phyloP scores from a whole-genome alignment of 202 grass and related monocot species.

The Setaria italica region DNA sequence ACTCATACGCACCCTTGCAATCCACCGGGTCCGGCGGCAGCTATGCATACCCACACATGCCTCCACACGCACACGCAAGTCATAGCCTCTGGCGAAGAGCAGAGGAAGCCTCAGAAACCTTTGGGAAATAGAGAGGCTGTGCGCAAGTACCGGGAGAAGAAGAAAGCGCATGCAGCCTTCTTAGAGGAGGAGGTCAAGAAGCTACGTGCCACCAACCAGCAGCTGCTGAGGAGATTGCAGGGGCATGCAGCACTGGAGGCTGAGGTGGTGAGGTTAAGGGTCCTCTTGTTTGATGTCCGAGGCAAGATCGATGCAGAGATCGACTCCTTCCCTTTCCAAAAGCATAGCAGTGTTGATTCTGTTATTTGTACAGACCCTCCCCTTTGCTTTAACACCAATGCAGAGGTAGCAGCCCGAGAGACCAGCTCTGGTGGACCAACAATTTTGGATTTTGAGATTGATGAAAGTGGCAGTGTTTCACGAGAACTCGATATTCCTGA shows the following conservation, averaged over 20 bases:
- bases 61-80: constrained; percentile 76
- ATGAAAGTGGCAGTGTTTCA: constrained; percentile 41
- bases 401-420: constrained; percentile 39
- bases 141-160: constrained; percentile 94
- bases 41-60: constrained; percentile 75
- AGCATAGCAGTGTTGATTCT: constrained; percentile 46
- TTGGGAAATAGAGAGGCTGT: constrained; percentile 83
- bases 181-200: constrained; percentile 85
- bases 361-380: constrained; percentile 38
- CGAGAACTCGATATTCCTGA: constrained; percentile 36
- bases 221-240: constrained; percentile 77
- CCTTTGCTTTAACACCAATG: neutral
- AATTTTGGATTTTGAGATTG: constrained; percentile 47
- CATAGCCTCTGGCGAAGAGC: constrained; percentile 51
- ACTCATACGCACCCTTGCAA: constrained; percentile 78
- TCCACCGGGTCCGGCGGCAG: constrained; percentile 47
- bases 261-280: constrained; percentile 71
- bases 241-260: constrained; percentile 66
- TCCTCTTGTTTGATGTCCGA: constrained; percentile 62
- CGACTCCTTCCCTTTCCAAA: constrained; percentile 46
- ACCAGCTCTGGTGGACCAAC: constrained; percentile 43
- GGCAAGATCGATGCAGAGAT: constrained; percentile 82
- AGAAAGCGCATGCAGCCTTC: constrained; percentile 81
- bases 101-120: constrained; percentile 53
- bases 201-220: constrained; percentile 67